Conservation (phyloP, 2,329 filamentous ascomycete genomes). For the Bretziella fagacearum region DNA sequence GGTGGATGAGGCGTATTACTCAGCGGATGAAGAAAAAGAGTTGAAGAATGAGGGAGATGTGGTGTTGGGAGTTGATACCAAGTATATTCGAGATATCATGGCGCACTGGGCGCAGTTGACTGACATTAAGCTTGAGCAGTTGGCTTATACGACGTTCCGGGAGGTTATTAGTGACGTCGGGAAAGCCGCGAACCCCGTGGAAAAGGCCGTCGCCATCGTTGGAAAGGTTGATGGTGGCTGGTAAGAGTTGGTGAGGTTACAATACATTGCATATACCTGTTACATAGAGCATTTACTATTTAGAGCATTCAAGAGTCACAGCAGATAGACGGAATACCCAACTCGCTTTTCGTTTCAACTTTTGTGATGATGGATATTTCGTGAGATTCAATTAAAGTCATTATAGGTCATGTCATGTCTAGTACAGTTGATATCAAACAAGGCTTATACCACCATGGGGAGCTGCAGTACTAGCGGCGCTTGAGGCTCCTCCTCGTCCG, state of each 20-base stretch:
- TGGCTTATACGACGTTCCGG: slow-evolving; percentile 76
- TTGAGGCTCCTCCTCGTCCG: background rate
- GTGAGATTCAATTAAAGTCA: too few species aligned
- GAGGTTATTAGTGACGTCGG: slow-evolving; percentile 92
- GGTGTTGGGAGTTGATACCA: slow-evolving; percentile 49
- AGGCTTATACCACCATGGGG: slow-evolving; percentile 8
- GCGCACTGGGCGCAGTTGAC: slow-evolving; percentile 61
- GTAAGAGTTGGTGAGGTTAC: slow-evolving; percentile 33
- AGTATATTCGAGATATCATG: slow-evolving; percentile 50
- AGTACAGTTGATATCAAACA: background rate
- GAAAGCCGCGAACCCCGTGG: slow-evolving; percentile 55
- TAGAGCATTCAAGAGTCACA: background rate
- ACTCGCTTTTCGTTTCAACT: background rate
- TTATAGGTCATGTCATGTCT: background rate
- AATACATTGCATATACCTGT: background rate
- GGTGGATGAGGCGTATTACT: slow-evolving; percentile 85
- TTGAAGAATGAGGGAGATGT: slow-evolving; percentile 16
- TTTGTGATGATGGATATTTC: too few species aligned
- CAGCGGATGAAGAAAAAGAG: slow-evolving; percentile 37
- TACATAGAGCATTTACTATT: background rate
- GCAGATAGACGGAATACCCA: background rate
- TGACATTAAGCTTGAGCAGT: slow-evolving; percentile 49
- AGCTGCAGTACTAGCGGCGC: background rate
- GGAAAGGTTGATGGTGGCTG: slow-evolving; percentile 87
- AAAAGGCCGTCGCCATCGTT: slow-evolving; percentile 73